Base-by-base conservation (phyloP, 805 yeast species). In the Yamadazyma ubonensis region DNA sequence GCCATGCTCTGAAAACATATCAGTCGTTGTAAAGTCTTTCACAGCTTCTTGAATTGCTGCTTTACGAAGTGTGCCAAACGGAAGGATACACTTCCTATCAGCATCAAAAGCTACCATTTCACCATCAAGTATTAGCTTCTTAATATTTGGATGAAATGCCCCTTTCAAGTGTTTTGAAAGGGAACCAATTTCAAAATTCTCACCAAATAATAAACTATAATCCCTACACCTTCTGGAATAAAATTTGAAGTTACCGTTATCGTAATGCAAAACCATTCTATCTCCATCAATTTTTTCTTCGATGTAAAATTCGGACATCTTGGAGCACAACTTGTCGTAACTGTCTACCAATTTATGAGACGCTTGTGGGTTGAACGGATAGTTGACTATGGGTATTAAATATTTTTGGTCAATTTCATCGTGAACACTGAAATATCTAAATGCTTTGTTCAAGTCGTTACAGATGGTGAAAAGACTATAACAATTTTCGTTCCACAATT, bases 231-330 rank as follows among this genome's bases (percentile, higher is more conserved):
- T 73, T 49, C 96, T 70, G 37, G 86, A 79, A 53, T 59, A 81
- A 54, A 71, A 82, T 44, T 66, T 67, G 54, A 75, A 75, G 4
- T 49, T 50, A 2, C 47, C 52, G 36, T 63, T 63, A 30, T 67
- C 58, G 64, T 79, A 77, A 57, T 91, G 99, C 33, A 89, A 49
- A 39, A 86, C 81, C 51, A 87, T 79, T 49, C 99, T 65, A 58
- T 91, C 97, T 2, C 98, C 99, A 59, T 91, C 97, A 64, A 89
- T 74, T 56, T 91, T 91, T 57, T 91, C 97, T 54, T 91, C 98
- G 7, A 91, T 78, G 38, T 71, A 73, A 52, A 88, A 87, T 31
- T 57, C 51, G 25, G 48, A 52, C 54, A 85, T 65, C 17, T 59
- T 64, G 6, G 59, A 52, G n/a, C 80, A 75, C 15, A 84, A 59